Evolutionary conservation across 2,329 filamentous ascomycete species (phyloP).

Genomic region (Elsinoe batatas): DNA sequence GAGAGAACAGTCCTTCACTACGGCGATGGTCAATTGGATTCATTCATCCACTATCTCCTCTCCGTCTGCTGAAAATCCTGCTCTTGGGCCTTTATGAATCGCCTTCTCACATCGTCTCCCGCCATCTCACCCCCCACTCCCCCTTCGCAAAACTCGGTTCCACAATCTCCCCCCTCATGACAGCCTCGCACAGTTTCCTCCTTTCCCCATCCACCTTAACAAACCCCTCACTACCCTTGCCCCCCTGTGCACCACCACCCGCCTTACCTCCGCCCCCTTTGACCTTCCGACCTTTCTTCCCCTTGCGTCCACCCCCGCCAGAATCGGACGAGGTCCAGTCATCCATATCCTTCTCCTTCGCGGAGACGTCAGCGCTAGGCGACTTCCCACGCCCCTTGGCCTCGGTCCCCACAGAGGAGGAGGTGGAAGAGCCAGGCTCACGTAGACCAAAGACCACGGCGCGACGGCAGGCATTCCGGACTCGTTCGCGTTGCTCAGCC

Average conservation of each 20-base stretch:
- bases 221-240: not conserved
- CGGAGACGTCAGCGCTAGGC: not conserved
- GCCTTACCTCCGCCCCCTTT: conserved; percentile 15
- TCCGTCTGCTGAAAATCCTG: not conserved
- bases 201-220: conserved; percentile 14
- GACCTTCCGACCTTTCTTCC: conserved; percentile 18
- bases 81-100: no score
- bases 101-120: conserved; percentile 29
- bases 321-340: not conserved
- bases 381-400: conserved; percentile 10
- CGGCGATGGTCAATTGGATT: not conserved
- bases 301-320: conserved; percentile 14
- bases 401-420: conserved; percentile 13
- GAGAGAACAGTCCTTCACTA: no score
- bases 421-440: conserved; percentile 18
- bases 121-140: conserved; percentile 50
- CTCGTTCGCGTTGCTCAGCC: conserved; percentile 46
- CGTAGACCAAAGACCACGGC: conserved; percentile 47
- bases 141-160: conserved; percentile 54
- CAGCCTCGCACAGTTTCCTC: conserved; percentile 45
- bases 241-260: not conserved
- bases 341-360: not conserved
- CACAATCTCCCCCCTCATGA: conserved; percentile 49
- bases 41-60: not conserved
- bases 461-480: conserved; percentile 53